A percentile compares a stretch with the other conserved stretches of the same genome.
phyloP scores from a whole-genome alignment of 2,329 filamentous ascomycete genomes.

The Aureobasidium sp. region DNA sequence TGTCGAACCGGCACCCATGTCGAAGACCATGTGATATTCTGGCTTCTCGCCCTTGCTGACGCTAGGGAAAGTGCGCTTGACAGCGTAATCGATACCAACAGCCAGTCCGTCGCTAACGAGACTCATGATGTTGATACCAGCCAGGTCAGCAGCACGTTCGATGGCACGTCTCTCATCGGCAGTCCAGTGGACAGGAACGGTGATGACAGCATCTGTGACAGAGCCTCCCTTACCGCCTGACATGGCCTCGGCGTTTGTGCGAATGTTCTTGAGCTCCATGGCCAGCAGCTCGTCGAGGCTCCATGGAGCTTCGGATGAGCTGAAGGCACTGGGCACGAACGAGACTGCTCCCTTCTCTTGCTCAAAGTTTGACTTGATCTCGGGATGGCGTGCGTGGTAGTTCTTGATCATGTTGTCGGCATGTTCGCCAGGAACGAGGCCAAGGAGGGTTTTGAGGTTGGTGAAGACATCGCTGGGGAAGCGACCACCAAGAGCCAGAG shows the following conservation, averaged over 20 bases:
- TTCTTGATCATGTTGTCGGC: constrained; percentile 56
- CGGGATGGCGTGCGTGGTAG: constrained; percentile 72
- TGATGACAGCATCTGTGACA: constrained; percentile 79
- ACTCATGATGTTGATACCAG: constrained; percentile 77
- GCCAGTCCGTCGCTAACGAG: constrained; percentile 85
- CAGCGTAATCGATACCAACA: constrained; percentile 93
- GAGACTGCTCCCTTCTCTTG: constrained; percentile 60
- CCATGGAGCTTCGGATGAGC: constrained; percentile 56
- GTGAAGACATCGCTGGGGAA: constrained; percentile 92
- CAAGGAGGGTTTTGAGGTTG: constrained; percentile 87
- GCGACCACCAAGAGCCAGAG: constrained; percentile 74
- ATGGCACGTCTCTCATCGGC: constrained; percentile 83
- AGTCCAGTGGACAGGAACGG: constrained; percentile 84
- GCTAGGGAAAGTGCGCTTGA: constrained; percentile 79
- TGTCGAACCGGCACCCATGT: constrained; percentile 94
- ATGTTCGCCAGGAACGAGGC: constrained; percentile 46
- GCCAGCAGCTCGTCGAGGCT: constrained; percentile 88
- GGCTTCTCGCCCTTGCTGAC: constrained; percentile 76
- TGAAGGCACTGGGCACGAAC: constrained; percentile 73
- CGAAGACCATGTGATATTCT: constrained; percentile 88
- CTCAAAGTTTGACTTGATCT: constrained; percentile 59
- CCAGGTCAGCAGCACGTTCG: constrained; percentile 75
- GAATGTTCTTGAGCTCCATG: constrained; percentile 91
- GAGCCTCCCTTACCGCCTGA: constrained; percentile 63
- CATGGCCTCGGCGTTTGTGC: constrained; percentile 76